phyloP scores from a whole-genome alignment of 2,329 filamentous ascomycete genomes.

The Hymenoscyphus fraxineus region DNA sequence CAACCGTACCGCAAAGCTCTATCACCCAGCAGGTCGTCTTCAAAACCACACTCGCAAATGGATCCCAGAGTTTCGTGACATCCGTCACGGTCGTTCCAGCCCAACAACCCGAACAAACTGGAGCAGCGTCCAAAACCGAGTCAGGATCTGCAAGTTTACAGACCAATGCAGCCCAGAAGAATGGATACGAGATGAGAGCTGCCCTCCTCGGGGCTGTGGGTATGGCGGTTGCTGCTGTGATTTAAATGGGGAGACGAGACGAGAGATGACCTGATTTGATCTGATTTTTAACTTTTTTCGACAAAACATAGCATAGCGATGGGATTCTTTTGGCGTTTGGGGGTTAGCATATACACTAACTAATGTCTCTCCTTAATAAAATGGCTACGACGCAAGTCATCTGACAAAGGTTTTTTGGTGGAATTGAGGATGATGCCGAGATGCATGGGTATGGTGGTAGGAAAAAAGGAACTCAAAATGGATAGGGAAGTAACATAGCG shows the following conservation, averaged over 20 bases:
- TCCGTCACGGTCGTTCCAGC: slow-evolving; percentile 28
- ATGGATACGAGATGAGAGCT: slow-evolving; percentile 18
- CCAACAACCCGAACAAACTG: slow-evolving; percentile 11
- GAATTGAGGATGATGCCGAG: neutral
- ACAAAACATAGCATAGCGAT: slow-evolving; percentile 25
- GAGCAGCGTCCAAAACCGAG: slow-evolving; percentile 14
- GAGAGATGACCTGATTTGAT: neutral
- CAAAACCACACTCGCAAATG: slow-evolving; percentile 29
- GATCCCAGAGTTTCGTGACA: slow-evolving; percentile 27
- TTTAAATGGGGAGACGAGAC: slow-evolving; percentile 14
- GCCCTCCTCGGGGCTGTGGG: slow-evolving; percentile 27
- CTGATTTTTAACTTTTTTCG: slow-evolving; percentile 1
- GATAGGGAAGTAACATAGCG: neutral
- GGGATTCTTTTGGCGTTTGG: slow-evolving; percentile 8
- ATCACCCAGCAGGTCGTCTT: slow-evolving; percentile 27
- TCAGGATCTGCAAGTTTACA: slow-evolving; percentile 25
- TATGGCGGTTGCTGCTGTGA: slow-evolving; percentile 20
- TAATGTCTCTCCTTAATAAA: slow-evolving; percentile 29
- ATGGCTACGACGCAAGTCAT: slow-evolving; percentile 2
- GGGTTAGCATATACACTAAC: slow-evolving; percentile 17
- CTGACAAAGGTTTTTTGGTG: neutral
- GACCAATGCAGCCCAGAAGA: slow-evolving; percentile 21
- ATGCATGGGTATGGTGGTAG: neutral
- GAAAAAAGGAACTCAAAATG: neutral
- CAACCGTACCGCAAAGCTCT: slow-evolving; percentile 14